Base-by-base conservation (phyloP, 257 asterid species). In the Ajuga chamaepitys region DNA sequence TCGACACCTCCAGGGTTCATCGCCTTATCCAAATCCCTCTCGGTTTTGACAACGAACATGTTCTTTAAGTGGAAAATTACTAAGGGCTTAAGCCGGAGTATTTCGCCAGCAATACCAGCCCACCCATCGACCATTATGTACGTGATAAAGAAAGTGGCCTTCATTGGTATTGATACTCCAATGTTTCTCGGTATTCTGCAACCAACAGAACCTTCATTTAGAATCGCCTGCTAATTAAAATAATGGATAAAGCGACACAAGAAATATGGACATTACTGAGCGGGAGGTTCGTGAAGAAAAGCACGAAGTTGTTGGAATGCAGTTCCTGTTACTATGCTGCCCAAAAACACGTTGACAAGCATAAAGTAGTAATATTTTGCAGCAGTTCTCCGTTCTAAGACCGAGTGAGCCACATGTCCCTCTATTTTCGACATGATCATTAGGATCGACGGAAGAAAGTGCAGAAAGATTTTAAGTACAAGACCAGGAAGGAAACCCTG, bases 401-500 rank as follows among this genome's bases (percentile, higher is more conserved):
- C 85, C 4, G 99, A 94, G 20, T 76, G 6, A 1, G 99, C 96
- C 44, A 86, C 80, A 25, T 94, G 94, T 12, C 99, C 99, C 82
- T 94, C 99, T 35, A 94, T 70, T 72, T 94, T 90, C 18, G 99
- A 90, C 95, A 94, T 83, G 32, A 90, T 16, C 98, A 94, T 82
- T 56, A 94, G 75, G 57, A 86, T 46, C 0, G 74, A 37, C 1
- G 99, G 98, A 60, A 94, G 95, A 70, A 83, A 17, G 38, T 79
- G 52, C 72, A 94, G 72, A 74, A 94, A 94, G 45, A 90, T 55
- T 71, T 94, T 91, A 37, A 94, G 99, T 50, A 87, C 80, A 25
- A 94, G 81, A 72, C 98, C 98, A 16, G 99, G 99, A 72, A 90
- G 86, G 77, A 94, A 94, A 75, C 99, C 99, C 95, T 88, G 96